A percentile compares a stretch with the other conserved stretches of the same genome.
Conservation (phyloP, 345 rosid genomes). For the Schrenkiella parvula region DNA sequence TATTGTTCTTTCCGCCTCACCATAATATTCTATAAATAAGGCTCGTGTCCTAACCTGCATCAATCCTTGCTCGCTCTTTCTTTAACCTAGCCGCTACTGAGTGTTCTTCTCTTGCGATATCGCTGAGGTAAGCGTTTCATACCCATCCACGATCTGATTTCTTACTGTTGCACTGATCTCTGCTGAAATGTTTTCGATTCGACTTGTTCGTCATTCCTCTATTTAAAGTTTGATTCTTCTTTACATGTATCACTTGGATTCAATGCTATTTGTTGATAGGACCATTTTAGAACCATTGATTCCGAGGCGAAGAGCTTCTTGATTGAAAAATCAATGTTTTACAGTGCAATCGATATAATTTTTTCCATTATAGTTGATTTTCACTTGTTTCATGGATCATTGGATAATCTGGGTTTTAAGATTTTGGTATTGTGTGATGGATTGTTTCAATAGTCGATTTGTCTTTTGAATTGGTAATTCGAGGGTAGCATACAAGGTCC, state of each 20-base stretch:
- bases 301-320: no score
- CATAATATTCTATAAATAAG: not conserved
- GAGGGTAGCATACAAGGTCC: not conserved
- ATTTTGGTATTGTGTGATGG: not conserved
- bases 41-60: not conserved
- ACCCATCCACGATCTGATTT: not conserved
- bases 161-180: not conserved
- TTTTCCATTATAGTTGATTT: no score
- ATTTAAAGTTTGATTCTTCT: not conserved
- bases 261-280: not conserved
- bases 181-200: not conserved
- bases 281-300: not conserved
- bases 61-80: not conserved
- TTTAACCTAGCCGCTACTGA: not conserved
- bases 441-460: not conserved
- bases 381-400: no score
- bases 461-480: not conserved
- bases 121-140: not conserved
- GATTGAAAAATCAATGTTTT: no score
- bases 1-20: not conserved
- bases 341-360: no score
- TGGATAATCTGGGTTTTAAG: not conserved
- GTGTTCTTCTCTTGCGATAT: not conserved
- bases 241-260: not conserved
- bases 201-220: not conserved